These are phyloP conservation scores for Lasiosphaeriaceae sp. DNA, from an alignment of 495 filamentous ascomycete genomes.

Conservation along the genomic window DNA sequence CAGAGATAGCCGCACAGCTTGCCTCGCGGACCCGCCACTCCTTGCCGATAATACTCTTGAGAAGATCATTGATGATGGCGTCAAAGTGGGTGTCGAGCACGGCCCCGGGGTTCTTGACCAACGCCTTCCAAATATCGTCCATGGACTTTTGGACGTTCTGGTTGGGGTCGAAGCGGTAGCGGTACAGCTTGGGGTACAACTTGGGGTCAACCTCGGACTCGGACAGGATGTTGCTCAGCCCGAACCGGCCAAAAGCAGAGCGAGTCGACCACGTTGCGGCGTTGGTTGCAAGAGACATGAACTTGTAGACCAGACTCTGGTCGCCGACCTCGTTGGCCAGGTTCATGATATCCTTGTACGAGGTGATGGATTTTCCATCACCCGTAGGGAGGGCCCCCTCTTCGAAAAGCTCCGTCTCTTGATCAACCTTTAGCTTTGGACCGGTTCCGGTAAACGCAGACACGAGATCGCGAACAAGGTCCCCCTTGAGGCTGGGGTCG, in stretches of 20 bases:
- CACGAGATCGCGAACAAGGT: constrained; percentile 81
- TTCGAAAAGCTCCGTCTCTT: constrained; percentile 90
- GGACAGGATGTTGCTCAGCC: constrained; percentile 84
- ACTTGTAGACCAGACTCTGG: constrained; percentile 89
- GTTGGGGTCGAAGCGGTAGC: constrained; percentile 93
- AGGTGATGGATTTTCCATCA: constrained; percentile 82
- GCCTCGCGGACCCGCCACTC: constrained; percentile 93
- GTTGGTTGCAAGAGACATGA: constrained; percentile 93
- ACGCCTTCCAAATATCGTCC: constrained; percentile 93
- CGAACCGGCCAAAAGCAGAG: constrained; percentile 91
- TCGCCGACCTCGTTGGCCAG: constrained; percentile 92
- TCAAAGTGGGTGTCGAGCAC: constrained; percentile 76
- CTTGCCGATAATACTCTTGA: constrained; percentile 78
- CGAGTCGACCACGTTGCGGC: constrained; percentile 94
- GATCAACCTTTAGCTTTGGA: constrained; percentile 72
- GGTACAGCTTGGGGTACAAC: constrained; percentile 88
- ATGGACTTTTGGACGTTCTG: constrained; percentile 87
- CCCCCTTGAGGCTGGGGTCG: constrained; percentile 70
- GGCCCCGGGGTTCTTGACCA: constrained; percentile 76
- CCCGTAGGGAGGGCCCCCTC: constrained; percentile 89
- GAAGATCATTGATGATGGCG: constrained; percentile 76
- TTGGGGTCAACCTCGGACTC: constrained; percentile 87
- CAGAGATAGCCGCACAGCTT: constrained; percentile 83
- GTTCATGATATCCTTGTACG: constrained; percentile 93
- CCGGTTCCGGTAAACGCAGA: constrained; percentile 76